These are phyloP conservation scores for Cinnamomum micranthum DNA, from an alignment of 164 flowering plant genomes.

Conservation along the genomic window DNA sequence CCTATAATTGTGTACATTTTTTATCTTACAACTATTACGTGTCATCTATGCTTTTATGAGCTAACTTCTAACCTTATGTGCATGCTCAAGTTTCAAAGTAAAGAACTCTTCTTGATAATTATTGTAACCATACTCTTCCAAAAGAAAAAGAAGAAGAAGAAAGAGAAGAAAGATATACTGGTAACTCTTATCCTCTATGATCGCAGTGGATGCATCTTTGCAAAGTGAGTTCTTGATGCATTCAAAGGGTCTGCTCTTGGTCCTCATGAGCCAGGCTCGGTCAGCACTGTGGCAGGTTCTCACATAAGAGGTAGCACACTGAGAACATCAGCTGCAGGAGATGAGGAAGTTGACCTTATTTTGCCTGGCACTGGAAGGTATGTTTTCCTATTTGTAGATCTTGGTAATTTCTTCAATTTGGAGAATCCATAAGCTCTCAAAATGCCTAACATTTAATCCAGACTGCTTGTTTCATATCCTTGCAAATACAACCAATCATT, in stretches of 20 bases:
- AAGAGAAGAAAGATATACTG: neutral
- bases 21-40: too few relatives aligned
- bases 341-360: slow-evolving; percentile 80
- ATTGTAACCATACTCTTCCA: too few relatives aligned
- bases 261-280: slow-evolving; percentile 78
- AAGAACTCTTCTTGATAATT: too few relatives aligned
- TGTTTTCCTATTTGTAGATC: neutral
- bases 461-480: neutral
- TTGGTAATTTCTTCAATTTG: neutral
- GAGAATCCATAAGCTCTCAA: neutral
- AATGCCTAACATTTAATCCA: neutral
- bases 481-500: neutral
- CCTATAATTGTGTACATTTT: too few relatives aligned
- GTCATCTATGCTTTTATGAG: too few relatives aligned
- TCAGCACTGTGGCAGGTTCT: slow-evolving; percentile 62
- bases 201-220: slow-evolving; percentile 27
- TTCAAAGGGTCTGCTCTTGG: slow-evolving; percentile 67
- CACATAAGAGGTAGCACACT: slow-evolving; percentile 79
- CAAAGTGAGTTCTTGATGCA: slow-evolving; percentile 39
- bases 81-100: too few relatives aligned
- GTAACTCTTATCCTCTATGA: slow-evolving; percentile 5
- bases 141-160: too few relatives aligned
- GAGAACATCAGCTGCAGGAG: slow-evolving; percentile 63
- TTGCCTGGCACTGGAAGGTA: slow-evolving; percentile 91
- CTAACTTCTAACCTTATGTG: too few relatives aligned